Percentiles rank a stretch among this genome's conserved stretches.
Conservation (phyloP, 805 yeast genomes). For the Jamesozyma piceae region DNA sequence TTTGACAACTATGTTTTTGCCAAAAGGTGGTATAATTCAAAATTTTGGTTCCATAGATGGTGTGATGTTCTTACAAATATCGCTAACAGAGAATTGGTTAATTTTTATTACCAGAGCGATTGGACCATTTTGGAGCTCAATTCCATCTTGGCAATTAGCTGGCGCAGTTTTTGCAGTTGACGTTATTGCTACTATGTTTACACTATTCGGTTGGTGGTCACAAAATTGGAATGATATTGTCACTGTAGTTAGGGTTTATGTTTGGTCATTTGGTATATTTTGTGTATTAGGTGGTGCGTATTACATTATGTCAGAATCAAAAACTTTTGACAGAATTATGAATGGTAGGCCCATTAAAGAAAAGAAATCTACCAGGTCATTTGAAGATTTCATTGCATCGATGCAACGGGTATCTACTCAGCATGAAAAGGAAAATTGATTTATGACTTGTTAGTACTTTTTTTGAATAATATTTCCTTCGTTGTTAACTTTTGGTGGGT, state of each 20-base stretch:
- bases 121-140: conserved; percentile 97
- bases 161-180: conserved; percentile 90
- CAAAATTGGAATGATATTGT: conserved; percentile 96
- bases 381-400: conserved; percentile 76
- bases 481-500: background rate
- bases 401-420: conserved; percentile 86
- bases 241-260: conserved; percentile 87
- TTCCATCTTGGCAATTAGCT: conserved; percentile 92
- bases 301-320: conserved; percentile 81
- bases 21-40: conserved; percentile 89
- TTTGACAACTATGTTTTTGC: conserved; percentile 84
- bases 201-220: conserved; percentile 95
- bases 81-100: conserved; percentile 94
- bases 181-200: conserved; percentile 83
- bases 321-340: conserved; percentile 71
- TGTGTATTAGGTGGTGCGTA: conserved; percentile 93
- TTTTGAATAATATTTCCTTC: background rate
- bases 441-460: background rate
- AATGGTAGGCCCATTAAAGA: conserved; percentile 66
- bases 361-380: conserved; percentile 49
- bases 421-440: conserved; percentile 41
- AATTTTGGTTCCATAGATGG: conserved; percentile 93
- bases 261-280: conserved; percentile 95
- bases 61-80: conserved; percentile 85
- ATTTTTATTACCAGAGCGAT: conserved; percentile 93